Percentiles rank a stretch among this genome's conserved stretches.
These are phyloP conservation scores for Pyrenopolyporus hunteri DNA, from an alignment of 495 filamentous ascomycete species.

Conservation along the genomic window DNA sequence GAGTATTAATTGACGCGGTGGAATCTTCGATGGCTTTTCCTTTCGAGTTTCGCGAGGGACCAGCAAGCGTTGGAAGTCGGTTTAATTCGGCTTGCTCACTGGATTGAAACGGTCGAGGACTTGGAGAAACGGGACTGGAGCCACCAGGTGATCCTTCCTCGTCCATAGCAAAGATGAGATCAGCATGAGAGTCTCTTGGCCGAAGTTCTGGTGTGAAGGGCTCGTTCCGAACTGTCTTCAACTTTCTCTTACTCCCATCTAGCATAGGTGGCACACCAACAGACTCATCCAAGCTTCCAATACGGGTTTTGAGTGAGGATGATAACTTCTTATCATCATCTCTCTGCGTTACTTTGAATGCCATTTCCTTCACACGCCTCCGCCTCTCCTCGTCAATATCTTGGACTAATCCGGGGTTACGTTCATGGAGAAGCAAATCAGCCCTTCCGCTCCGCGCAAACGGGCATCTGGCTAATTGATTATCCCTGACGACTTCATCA, in stretches of 20 bases:
- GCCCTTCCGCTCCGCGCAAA: slow-evolving; percentile 76
- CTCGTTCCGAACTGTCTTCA: slow-evolving; percentile 54
- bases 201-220: slow-evolving; percentile 66
- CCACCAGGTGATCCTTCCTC: slow-evolving; percentile 60
- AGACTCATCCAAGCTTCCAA: slow-evolving; percentile 63
- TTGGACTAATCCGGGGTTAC: slow-evolving; percentile 64
- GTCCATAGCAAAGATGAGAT: slow-evolving; percentile 95
- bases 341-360: slow-evolving; percentile 62
- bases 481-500: slow-evolving; percentile 76
- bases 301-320: slow-evolving; percentile 53
- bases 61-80: slow-evolving; percentile 21
- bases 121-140: slow-evolving; percentile 26
- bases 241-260: slow-evolving; percentile 58
- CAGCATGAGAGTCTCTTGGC: slow-evolving; percentile 66
- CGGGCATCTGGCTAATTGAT: slow-evolving; percentile 77
- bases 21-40: slow-evolving; percentile 43
- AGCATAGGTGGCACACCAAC: slow-evolving; percentile 56
- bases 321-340: slow-evolving; percentile 64
- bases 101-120: neutral
- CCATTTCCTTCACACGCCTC: slow-evolving; percentile 55
- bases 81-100: slow-evolving; percentile 28
- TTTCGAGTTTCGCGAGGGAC: slow-evolving; percentile 43
- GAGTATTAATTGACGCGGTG: slow-evolving; percentile 11
- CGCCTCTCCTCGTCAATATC: slow-evolving; percentile 60
- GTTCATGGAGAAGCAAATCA: slow-evolving; percentile 71